These are phyloP conservation scores for Solanum commersonii DNA, from an alignment of 257 asterid genomes.

Conservation along the genomic window DNA sequence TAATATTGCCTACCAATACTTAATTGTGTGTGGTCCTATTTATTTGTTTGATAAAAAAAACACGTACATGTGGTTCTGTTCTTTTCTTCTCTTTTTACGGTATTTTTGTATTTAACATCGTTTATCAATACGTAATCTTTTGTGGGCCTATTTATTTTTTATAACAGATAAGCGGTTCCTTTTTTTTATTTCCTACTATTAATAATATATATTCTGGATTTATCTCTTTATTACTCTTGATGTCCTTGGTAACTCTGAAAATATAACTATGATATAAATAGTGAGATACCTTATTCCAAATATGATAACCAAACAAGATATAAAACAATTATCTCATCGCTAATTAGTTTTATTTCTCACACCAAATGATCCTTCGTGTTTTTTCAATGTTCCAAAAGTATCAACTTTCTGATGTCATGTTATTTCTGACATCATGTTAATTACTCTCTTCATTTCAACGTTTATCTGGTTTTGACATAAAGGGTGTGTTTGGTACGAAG, in stretches of 20 bases:
- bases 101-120: neutral
- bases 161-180: neutral
- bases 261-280: too few relatives aligned
- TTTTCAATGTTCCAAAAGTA: neutral
- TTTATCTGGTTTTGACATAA: neutral
- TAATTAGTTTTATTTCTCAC: too few relatives aligned
- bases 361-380: neutral
- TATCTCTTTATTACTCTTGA: neutral
- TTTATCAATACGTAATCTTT: neutral
- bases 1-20: neutral
- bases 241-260: neutral
- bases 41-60: neutral
- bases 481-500: too few relatives aligned
- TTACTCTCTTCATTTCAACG: neutral
- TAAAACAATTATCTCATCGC: too few relatives aligned
- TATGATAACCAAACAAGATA: too few relatives aligned
- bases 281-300: too few relatives aligned
- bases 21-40: neutral
- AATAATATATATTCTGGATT: neutral
- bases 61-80: neutral
- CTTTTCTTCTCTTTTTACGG: neutral
- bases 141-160: neutral
- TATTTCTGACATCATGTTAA: neutral
- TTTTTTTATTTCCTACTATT: too few relatives aligned
- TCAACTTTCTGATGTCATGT: neutral